Percentiles rank a stretch among this genome's conserved stretches.
phyloP scores from a whole-genome alignment of 148 eudicot genomes.

The Chenopodium formosanum region DNA sequence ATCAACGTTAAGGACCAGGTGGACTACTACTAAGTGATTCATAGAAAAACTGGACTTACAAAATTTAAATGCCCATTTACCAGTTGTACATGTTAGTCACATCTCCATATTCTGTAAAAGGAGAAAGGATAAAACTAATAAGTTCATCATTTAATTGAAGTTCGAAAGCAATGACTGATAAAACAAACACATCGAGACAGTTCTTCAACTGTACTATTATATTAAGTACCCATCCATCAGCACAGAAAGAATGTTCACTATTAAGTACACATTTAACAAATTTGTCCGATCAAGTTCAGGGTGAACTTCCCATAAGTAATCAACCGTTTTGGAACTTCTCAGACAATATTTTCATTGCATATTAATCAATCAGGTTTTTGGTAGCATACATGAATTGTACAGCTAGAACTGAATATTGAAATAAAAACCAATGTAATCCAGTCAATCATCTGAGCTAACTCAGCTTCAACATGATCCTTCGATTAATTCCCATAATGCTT shows the following conservation, averaged over 20 bases:
- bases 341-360: not conserved
- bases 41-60: conserved; percentile 11
- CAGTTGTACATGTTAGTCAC: conserved; percentile 96
- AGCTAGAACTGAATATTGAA: not conserved
- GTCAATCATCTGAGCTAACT: conserved; percentile 10
- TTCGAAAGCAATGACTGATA: not conserved
- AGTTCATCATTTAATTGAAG: conserved; percentile 6
- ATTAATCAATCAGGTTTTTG: not conserved
- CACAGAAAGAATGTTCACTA: not conserved
- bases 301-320: not conserved
- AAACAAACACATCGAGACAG: not conserved
- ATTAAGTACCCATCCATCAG: not conserved
- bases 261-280: not conserved
- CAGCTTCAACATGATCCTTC: not conserved
- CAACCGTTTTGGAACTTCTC: not conserved
- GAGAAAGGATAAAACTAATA: conserved; percentile 11
- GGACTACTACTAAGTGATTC: not conserved
- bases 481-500: not conserved
- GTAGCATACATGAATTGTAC: not conserved
- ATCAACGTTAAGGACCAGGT: not conserved
- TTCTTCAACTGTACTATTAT: not conserved
- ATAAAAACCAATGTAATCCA: conserved; percentile 2
- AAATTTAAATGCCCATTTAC: conserved; percentile 41
- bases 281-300: not conserved
- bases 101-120: conserved; percentile 87